Evolutionary conservation across 2,329 filamentous ascomycete genomes (phyloP), one percentile per base, ranked within the genome.

Genomic region (Pyrenochaeta sp.): DNA sequence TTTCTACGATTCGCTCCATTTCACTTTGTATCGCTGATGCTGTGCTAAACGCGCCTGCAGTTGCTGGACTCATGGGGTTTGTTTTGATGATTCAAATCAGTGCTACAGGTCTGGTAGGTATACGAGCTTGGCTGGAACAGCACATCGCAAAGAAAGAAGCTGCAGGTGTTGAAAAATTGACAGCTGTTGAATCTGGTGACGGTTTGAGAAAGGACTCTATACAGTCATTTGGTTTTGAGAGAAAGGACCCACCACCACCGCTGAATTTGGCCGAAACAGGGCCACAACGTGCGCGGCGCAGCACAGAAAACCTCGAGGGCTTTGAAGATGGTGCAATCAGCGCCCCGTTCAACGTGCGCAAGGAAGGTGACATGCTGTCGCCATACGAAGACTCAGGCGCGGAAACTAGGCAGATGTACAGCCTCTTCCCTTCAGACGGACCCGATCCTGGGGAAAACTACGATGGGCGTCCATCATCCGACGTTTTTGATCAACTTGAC

Each of bases 11-110:
- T 3, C 60, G 68, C 20, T 40, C 59, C 2, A 64, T 71, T 20
- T 67, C 61, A 4, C 60, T 72, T 10, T 72, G 69, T 39, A 23
- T 67, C n/a, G 50, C 67, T 2, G 69, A 72, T 48, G 64, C 69
- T 7, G 31, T 71, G 1, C 54, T 72, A 1, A 66, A 56, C 4
- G 63, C 68, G 0, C 48, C 51, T 23, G 11, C 45, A 1, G 49
- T 68, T 2, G 62, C 60, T 1, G 60, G 56, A 2, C 30, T 67
- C 1, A 39, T 64, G 12, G 60, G 49, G 11, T 12, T 63, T 1
- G 29, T 70, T 0, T 36, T 68, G 30, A 63, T 69, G 56, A 7
- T 64, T 2, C 67, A 70, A 27, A 52, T 71, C 33, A 60, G 56
- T 23, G 58, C 67, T 1, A 59, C 56, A 7, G 61, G 53, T 11